These are phyloP conservation scores for Triticum turgidum DNA, from an alignment of 176 grass and related monocot genomes.

Conservation along the genomic window DNA sequence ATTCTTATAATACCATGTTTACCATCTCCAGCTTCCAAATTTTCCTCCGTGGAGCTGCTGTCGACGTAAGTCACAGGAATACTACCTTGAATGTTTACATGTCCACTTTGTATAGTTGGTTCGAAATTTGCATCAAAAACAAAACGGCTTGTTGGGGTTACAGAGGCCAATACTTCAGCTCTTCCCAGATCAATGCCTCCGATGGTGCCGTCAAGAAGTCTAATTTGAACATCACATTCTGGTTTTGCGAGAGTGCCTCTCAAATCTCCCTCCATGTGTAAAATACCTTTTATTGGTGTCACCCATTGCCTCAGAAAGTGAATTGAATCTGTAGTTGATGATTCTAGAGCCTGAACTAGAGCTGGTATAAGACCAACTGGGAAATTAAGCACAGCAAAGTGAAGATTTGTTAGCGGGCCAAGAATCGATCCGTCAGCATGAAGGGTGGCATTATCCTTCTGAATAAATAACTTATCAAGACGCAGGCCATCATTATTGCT, in stretches of 20 bases:
- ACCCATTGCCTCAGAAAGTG: slow-evolving; percentile 96
- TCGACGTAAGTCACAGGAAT: slow-evolving; percentile 86
- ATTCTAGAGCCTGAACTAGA: slow-evolving; percentile 92
- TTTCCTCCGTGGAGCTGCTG: slow-evolving; percentile 63
- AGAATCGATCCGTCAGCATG: slow-evolving; percentile 96
- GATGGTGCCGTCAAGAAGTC: slow-evolving; percentile 86
- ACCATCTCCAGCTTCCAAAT: slow-evolving; percentile 52
- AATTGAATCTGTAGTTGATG: slow-evolving; percentile 80
- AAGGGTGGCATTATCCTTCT: slow-evolving; percentile 98
- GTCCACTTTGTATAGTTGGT: slow-evolving; percentile 85
- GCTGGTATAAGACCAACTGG: slow-evolving; percentile 92
- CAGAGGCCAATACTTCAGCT: slow-evolving; percentile 92
- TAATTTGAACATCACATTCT: slow-evolving; percentile 98
- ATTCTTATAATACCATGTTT: slow-evolving; percentile 74
- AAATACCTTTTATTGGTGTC: slow-evolving; percentile 91
- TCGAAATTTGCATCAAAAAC: slow-evolving; percentile 94
- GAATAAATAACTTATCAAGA: slow-evolving; percentile 96
- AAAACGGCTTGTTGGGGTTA: slow-evolving; percentile 83
- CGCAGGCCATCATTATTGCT: slow-evolving; percentile 93
- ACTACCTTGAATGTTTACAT: slow-evolving; percentile 95
- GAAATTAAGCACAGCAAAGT: slow-evolving; percentile 98
- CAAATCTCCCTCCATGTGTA: slow-evolving; percentile 99
- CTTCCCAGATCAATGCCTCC: slow-evolving; percentile 91
- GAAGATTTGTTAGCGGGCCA: slow-evolving; percentile 94
- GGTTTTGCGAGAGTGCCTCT: slow-evolving; percentile 85